Evolutionary conservation across 2,329 filamentous ascomycete species (phyloP), one percentile per base, ranked within the genome.

Genomic region (Hypoxylon sp.): DNA sequence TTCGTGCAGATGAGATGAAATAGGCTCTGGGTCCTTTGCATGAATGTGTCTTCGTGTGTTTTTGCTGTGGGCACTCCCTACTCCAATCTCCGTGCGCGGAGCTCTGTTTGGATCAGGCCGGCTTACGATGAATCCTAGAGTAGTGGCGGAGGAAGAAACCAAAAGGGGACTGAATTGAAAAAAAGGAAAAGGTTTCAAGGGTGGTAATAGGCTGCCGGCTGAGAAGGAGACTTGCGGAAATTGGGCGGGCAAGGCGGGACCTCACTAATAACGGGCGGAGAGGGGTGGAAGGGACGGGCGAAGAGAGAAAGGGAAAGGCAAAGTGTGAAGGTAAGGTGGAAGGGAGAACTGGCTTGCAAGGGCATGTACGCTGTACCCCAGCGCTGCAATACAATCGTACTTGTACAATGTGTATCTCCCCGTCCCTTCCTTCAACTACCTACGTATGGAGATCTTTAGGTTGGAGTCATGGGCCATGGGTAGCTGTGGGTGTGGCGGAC

Each of bases 241-340:
- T 71, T 69, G 69, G 52, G 66, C 69, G 69, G 69, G 67, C 58
- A 24, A 64, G 59, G 69, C 66, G 69, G 66, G 62, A 69, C 62
- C 35, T 62, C 35, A 55, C 62, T 61, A 61, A 55, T 52, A 58
- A 60, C 46, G 65, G 59, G 65, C 68, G 68, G 68, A 59, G 65
- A 69, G 65, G 68, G 60, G 65, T 61, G 68, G 68, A 62, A 56
- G 50, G 51, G 24, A 56, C 44, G 52, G 52, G 31, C 47, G 57
- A 31, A 69, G 37, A 69, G 13, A 24, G 32, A 27, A 21, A 13
- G 32, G 10, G 4, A 42, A 50, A 19, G 37, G 31, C 19, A 44
- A 51, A 13, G 56, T 13, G 8, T 1, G 13, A 37, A 13, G 11
- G 32, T 44, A 54, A 17, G 39, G 32, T 29, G 17, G 13, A 15